Conservation (phyloP, 805 yeast genomes). For the Lipomyces starkeyi region DNA sequence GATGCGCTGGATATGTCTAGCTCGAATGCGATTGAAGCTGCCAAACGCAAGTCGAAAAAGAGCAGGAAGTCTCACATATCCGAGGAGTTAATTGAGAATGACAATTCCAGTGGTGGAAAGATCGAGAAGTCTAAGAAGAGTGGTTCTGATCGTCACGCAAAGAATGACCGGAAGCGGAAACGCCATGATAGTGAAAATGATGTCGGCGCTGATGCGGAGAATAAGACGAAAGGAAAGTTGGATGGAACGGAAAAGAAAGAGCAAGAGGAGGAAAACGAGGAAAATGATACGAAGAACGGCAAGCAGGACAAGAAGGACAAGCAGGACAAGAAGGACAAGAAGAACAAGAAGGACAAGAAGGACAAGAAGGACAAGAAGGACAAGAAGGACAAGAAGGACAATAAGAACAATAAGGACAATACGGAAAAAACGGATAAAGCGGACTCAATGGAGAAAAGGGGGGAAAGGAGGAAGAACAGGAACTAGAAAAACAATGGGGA, state of each 20-base stretch:
- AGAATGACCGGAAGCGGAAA: constrained; percentile 43
- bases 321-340: not conserved
- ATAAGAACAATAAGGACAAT: no score
- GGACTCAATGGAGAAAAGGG: no score
- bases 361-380: no score
- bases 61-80: not conserved
- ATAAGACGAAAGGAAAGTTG: constrained; percentile 42
- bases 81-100: constrained; percentile 38
- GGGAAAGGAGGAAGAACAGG: constrained; percentile 30
- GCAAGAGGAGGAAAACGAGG: constrained; percentile 44
- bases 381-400: no score
- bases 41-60: not conserved
- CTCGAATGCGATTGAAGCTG: not conserved
- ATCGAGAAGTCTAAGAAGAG: constrained; percentile 44
- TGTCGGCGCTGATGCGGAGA: constrained; percentile 15
- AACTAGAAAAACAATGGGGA: not conserved
- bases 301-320: not conserved
- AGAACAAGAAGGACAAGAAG: not conserved
- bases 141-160: constrained; percentile 38
- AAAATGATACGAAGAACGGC: constrained; percentile 31
- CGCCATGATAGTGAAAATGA: constrained; percentile 36
- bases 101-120: constrained; percentile 42
- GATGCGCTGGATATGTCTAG: not conserved
- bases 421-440: no score
- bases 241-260: constrained; percentile 44